A percentile compares a stretch with the other conserved stretches of the same genome.
Conservation (phyloP, 768 basidiomycete genomes). For the Tricholoma terreum region DNA sequence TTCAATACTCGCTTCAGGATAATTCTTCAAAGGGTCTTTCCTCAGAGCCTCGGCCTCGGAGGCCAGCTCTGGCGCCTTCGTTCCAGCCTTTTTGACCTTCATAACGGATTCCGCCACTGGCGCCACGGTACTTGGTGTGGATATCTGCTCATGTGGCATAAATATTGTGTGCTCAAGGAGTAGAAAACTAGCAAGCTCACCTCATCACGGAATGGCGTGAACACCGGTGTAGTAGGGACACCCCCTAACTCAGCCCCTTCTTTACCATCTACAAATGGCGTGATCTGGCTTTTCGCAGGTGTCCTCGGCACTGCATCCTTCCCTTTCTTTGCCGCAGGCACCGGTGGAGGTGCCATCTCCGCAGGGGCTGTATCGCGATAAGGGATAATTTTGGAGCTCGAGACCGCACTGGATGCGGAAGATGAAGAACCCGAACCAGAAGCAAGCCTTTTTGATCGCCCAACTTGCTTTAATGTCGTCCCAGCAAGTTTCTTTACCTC, state of each 20-base stretch:
- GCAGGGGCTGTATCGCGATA: conserved; percentile 60
- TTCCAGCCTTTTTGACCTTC: conserved; percentile 54
- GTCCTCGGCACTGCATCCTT: conserved; percentile 29
- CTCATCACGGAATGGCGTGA: conserved; percentile 74
- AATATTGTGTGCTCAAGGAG: conserved; percentile 5
- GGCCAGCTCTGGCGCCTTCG: conserved; percentile 39
- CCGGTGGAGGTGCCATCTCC: conserved; percentile 42
- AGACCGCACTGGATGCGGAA: conserved; percentile 22
- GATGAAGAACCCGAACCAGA: conserved; percentile 34
- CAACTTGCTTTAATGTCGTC: conserved; percentile 61
- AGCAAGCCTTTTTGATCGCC: conserved; percentile 51
- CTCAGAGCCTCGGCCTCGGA: conserved; percentile 77
- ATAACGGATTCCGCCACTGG: conserved; percentile 57
- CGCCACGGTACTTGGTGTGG: conserved; percentile 25
- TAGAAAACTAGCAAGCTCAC: conserved; percentile 34
- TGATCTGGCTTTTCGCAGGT: conserved; percentile 29
- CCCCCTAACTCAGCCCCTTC: conserved; percentile 17
- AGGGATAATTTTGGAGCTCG: conserved; percentile 55
- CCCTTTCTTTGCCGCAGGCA: conserved; percentile 25
- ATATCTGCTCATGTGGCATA: conserved; percentile 20
- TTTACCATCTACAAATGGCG: conserved; percentile 39
- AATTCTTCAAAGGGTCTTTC: conserved; percentile 81
- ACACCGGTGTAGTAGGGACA: conserved; percentile 50
- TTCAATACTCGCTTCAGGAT: conserved; percentile 27
- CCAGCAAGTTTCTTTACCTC: conserved; percentile 69